Conservation (phyloP, 257 asterid species). For the Leonotis leonurus region DNA sequence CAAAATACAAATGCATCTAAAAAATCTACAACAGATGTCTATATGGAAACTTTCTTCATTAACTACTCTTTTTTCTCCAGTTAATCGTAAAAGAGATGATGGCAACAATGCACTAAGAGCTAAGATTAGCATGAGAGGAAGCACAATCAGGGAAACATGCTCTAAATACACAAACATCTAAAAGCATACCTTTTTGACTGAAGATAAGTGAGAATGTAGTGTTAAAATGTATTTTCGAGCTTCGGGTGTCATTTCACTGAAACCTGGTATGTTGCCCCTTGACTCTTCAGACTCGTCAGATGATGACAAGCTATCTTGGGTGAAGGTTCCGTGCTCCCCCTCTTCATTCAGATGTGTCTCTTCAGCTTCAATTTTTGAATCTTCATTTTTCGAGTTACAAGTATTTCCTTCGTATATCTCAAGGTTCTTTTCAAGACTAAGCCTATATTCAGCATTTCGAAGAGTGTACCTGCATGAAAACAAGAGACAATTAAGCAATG, state of each 20-base stretch:
- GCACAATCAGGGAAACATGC: not conserved
- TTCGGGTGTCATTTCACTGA: slow-evolving; percentile 76
- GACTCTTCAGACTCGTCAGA: slow-evolving; percentile 38
- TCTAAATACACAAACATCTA: not conserved
- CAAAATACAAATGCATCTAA: not conserved
- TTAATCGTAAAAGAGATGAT: slow-evolving; percentile 3
- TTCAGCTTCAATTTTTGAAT: slow-evolving; percentile 30
- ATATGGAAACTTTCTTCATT: not conserved
- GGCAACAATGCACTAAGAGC: not conserved
- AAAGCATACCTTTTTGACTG: slow-evolving; percentile 54
- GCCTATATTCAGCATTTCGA: slow-evolving; percentile 91
- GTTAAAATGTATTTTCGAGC: slow-evolving; percentile 58
- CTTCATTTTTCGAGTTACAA: slow-evolving; percentile 35
- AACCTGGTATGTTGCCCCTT: slow-evolving; percentile 40
- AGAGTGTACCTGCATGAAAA: slow-evolving; percentile 65
- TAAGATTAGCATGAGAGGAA: not conserved
- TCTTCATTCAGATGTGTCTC: slow-evolving; percentile 23
- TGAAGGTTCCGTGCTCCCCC: slow-evolving; percentile 16
- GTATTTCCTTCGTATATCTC: slow-evolving; percentile 44
- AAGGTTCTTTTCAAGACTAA: slow-evolving; percentile 82
- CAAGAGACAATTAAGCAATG: not conserved
- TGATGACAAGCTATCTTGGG: slow-evolving; percentile 28
- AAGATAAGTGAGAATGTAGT: slow-evolving; percentile 56
- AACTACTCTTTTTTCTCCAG: not conserved
- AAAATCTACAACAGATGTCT: not conserved